Percentiles rank a stretch among this genome's conserved stretches.
These are phyloP conservation scores for Microdochium bolleyi DNA, from an alignment of 2,329 filamentous ascomycete species.

Conservation along the genomic window DNA sequence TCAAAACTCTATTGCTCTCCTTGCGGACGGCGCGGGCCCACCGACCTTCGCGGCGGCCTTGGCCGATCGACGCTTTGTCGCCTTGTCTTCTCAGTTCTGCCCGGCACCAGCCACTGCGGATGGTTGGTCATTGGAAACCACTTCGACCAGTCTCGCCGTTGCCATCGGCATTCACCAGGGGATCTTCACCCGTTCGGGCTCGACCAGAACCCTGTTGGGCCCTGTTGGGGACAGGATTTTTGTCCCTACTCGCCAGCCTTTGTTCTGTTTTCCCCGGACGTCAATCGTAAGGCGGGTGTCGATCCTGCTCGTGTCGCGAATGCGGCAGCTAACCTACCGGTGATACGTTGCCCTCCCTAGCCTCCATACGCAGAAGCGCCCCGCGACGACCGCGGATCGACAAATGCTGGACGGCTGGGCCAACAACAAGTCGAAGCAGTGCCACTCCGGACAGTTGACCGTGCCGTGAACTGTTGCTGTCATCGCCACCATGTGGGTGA, in stretches of 20 bases:
- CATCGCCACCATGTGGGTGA: too few relatives aligned
- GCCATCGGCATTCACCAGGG: not conserved
- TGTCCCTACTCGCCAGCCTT: not conserved
- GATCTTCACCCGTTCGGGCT: not conserved
- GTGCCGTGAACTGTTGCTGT: too few relatives aligned
- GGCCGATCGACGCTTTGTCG: not conserved
- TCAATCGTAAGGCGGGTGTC: not conserved
- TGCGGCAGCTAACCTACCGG: too few relatives aligned
- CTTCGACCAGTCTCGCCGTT: not conserved
- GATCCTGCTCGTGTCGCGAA: not conserved
- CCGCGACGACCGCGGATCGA: too few relatives aligned
- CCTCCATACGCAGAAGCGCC: too few relatives aligned
- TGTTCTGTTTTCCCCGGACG: not conserved
- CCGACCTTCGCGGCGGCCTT: conserved; percentile 9
- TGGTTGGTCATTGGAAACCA: not conserved
- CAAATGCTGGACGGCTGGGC: too few relatives aligned
- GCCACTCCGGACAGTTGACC: too few relatives aligned
- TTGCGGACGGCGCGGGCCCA: conserved; percentile 14
- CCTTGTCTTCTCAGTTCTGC: not conserved
- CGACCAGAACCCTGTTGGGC: not conserved
- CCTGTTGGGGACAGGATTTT: not conserved
- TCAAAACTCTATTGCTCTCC: not conserved
- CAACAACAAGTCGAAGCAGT: too few relatives aligned
- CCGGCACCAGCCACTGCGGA: too few relatives aligned
- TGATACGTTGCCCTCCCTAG: too few relatives aligned